Evolutionary conservation across 2,329 filamentous ascomycete genomes (phyloP), one percentile per base, ranked within the genome.

Genomic region (Coniochaeta prunicola): DNA sequence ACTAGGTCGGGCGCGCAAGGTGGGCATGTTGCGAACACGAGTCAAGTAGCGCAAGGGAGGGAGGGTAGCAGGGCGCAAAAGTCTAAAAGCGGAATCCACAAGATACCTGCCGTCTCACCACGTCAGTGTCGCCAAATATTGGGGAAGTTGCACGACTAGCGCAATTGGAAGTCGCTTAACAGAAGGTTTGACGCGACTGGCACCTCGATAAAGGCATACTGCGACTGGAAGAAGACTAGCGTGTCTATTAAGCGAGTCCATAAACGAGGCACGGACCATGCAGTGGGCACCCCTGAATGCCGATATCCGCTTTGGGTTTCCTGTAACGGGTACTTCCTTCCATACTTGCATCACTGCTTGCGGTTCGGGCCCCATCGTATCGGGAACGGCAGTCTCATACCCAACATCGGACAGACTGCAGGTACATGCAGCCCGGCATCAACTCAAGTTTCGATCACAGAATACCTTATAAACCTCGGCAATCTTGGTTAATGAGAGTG

Each of bases 1-100:
- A 59, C 63, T 67, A 53, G 66, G 64, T 48, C 67, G 62, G 58
- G 67, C 65, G 59, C 67, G 66, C 60, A 68, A 62, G 59, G 66
- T 67, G 64, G 66, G 66, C 66, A 67, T 67, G 45, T 50, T 50
- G 45, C 21, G 24, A 12, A 50, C 45, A 15, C 45, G 45, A 50
- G 45, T 50, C 45, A 50, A 30, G 45, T 50, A 50, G 45, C 45
- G 45, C 45, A 30, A 50, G 36, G 36, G 36, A 50, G 45, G 24
- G 45, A 50, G 45, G 4, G 13, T 4, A 24, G 21, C 40, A 45
- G 40, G 40, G 40, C 40, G 40, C 4, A 12, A 45, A 45, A 30
- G n/a, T 50, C 4, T 50, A 28, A 28, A 28, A 50, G 5, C 10
- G 19, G 19, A 48, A 48, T 48, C 42, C 42, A 48, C 42, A 48